Percentiles rank a stretch among this genome's conserved stretches.
These are phyloP conservation scores for Barbatosphaeria neglecta DNA, from an alignment of 495 filamentous ascomycete genomes.

Conservation along the genomic window DNA sequence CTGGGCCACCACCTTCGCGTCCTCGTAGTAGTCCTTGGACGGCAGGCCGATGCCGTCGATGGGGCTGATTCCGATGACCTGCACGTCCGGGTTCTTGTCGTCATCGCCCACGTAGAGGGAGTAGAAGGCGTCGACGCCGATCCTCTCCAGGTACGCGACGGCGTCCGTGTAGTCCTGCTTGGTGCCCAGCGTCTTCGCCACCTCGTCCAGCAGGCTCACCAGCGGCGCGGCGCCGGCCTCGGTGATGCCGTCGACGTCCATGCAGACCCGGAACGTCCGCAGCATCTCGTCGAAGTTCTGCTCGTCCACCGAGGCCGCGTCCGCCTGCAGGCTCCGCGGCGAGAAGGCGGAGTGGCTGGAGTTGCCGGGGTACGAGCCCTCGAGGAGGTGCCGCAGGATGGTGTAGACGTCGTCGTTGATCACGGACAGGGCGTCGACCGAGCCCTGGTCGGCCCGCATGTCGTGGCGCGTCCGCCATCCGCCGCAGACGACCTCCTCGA, in stretches of 20 bases:
- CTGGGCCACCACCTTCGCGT: slow-evolving; percentile 37
- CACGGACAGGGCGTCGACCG: slow-evolving; percentile 44
- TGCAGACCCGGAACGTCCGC: slow-evolving; percentile 50
- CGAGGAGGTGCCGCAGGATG: slow-evolving; percentile 52
- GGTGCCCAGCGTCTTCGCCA: not conserved
- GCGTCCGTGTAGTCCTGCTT: slow-evolving; percentile 17
- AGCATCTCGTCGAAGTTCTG: slow-evolving; percentile 52
- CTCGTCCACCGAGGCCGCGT: slow-evolving; percentile 32
- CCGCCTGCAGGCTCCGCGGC: slow-evolving; percentile 20
- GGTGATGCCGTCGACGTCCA: slow-evolving; percentile 42
- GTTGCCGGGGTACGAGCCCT: slow-evolving; percentile 39
- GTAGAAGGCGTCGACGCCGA: slow-evolving; percentile 39
- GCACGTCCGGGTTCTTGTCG: slow-evolving; percentile 44
- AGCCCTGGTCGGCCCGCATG: slow-evolving; percentile 53
- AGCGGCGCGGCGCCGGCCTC: slow-evolving; percentile 43
- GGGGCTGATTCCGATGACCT: not conserved
- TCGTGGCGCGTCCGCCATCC: slow-evolving; percentile 56
- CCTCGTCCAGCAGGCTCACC: slow-evolving; percentile 24
- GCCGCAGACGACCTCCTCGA: slow-evolving; percentile 57
- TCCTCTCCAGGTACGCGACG: slow-evolving; percentile 40
- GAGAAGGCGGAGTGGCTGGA: slow-evolving; percentile 37
- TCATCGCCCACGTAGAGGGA: slow-evolving; percentile 37
- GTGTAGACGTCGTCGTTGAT: slow-evolving; percentile 49
- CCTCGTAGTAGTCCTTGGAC: slow-evolving; percentile 53
- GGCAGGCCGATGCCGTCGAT: slow-evolving; percentile 25